Evolutionary conservation across 2,329 filamentous ascomycete species (phyloP).

Genomic region (Rhynchosporium secalis): DNA sequence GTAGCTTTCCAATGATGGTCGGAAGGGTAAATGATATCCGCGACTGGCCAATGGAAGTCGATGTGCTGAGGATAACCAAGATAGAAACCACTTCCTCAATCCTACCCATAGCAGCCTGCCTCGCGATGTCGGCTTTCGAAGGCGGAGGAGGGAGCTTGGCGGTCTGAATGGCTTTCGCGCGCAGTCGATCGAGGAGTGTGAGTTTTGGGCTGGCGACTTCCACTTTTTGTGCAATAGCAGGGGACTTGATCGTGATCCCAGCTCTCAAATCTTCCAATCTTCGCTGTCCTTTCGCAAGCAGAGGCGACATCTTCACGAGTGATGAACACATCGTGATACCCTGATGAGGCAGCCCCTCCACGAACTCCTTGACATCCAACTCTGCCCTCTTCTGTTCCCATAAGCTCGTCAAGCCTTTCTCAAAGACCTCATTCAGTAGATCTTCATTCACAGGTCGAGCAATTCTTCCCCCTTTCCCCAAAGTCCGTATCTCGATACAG

Average conservation of each 20-base stretch:
- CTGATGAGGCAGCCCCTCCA: conserved; percentile 57
- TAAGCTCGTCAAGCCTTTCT: conserved; percentile 49
- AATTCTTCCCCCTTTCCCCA: conserved; percentile 32
- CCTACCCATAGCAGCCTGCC: conserved; percentile 65
- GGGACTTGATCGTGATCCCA: conserved; percentile 52
- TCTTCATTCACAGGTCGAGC: conserved; percentile 50
- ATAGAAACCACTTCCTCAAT: conserved; percentile 68
- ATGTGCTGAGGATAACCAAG: conserved; percentile 63
- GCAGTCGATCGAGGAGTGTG: conserved; percentile 74
- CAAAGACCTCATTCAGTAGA: conserved; percentile 55
- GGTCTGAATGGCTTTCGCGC: conserved; percentile 64
- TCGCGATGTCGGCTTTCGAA: conserved; percentile 56
- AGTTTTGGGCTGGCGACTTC: conserved; percentile 49
- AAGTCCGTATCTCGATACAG: conserved; percentile 54
- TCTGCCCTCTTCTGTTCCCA: conserved; percentile 42
- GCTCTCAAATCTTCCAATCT: conserved; percentile 69
- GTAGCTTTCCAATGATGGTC: conserved; percentile 62
- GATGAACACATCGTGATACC: conserved; percentile 54
- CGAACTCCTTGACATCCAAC: conserved; percentile 43
- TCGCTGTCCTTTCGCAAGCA: conserved; percentile 66
- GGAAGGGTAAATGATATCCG: conserved; percentile 66
- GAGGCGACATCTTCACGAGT: conserved; percentile 52
- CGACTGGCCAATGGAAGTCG: conserved; percentile 51
- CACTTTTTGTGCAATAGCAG: conserved; percentile 45
- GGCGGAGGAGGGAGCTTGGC: conserved; percentile 46